A percentile compares a stretch with the other conserved stretches of the same genome.
Conservation (phyloP, 2,329 filamentous ascomycete genomes). For the Anisogramma anomala region DNA sequence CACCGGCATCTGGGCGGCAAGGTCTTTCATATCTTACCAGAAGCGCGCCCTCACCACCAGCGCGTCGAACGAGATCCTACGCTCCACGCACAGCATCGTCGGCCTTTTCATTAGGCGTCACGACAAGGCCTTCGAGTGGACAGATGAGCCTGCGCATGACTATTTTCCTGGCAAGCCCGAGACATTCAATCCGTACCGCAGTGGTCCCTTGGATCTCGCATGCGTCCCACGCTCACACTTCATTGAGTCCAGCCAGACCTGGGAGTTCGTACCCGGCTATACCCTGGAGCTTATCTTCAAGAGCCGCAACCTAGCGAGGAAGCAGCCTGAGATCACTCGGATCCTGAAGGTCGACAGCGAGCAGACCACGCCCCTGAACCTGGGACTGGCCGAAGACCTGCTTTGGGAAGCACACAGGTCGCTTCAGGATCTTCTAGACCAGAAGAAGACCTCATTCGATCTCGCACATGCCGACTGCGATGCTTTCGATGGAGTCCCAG, state of each 20-base stretch:
- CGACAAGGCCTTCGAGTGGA: slow-evolving; percentile 39
- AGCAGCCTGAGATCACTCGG: slow-evolving; percentile 26
- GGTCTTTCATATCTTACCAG: slow-evolving; percentile 39
- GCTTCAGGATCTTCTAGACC: slow-evolving; percentile 30
- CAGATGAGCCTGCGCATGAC: slow-evolving; percentile 31
- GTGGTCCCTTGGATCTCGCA: slow-evolving; percentile 32
- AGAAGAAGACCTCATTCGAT: slow-evolving; percentile 30
- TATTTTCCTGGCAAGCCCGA: slow-evolving; percentile 26
- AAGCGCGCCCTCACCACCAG: slow-evolving; percentile 32
- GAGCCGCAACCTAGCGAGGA: slow-evolving; percentile 28
- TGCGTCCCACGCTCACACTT: slow-evolving; percentile 36
- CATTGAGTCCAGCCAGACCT: slow-evolving; percentile 32
- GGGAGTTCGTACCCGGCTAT: slow-evolving; percentile 39
- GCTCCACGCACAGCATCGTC: slow-evolving; percentile 38
- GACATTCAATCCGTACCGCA: slow-evolving; percentile 29
- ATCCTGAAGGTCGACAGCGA: slow-evolving; percentile 33
- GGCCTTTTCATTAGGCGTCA: slow-evolving; percentile 39
- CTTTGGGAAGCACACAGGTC: slow-evolving; percentile 33
- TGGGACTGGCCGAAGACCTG: slow-evolving; percentile 34
- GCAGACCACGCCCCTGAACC: slow-evolving; percentile 36
- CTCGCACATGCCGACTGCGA: slow-evolving; percentile 27
- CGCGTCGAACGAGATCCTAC: slow-evolving; percentile 34
- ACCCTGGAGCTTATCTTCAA: slow-evolving; percentile 34
- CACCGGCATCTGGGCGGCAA: slow-evolving; percentile 30
- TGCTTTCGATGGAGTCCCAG: slow-evolving; percentile 25